Percentiles rank a stretch among this genome's conserved stretches.
phyloP scores from a whole-genome alignment of 2,329 filamentous ascomycete species.

The Ophiostoma tasmaniense region DNA sequence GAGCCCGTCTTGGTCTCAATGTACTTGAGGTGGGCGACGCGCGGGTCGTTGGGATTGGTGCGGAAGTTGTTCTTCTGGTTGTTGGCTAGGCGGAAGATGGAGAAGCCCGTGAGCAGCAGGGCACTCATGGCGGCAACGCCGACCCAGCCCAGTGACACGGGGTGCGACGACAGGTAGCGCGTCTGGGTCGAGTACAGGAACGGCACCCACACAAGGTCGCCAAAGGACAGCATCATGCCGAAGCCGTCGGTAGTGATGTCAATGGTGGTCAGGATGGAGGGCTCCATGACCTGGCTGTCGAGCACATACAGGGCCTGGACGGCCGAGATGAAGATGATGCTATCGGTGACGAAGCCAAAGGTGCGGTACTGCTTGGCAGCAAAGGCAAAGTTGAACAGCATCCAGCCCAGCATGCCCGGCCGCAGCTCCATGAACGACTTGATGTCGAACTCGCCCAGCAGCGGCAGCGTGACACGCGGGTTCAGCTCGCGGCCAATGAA shows the following conservation, averaged over 20 bases:
- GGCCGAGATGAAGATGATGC: conserved; percentile 67
- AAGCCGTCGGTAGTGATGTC: conserved; percentile 91
- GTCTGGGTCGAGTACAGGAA: conserved; percentile 81
- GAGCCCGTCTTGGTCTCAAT: conserved; percentile 78
- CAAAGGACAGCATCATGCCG: conserved; percentile 89
- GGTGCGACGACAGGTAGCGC: conserved; percentile 76
- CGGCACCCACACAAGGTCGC: conserved; percentile 86
- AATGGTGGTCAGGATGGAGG: conserved; percentile 84
- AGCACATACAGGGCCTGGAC: conserved; percentile 78
- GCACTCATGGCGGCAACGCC: conserved; percentile 58
- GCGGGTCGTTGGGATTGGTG: conserved; percentile 72
- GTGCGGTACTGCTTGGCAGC: conserved; percentile 80
- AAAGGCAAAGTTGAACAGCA: conserved; percentile 75
- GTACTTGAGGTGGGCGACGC: conserved; percentile 70
- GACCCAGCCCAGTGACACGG: conserved; percentile 62
- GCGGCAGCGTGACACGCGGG: conserved; percentile 67
- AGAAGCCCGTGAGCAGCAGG: conserved; percentile 67
- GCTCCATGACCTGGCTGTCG: conserved; percentile 79
- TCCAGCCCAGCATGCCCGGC: conserved; percentile 86
- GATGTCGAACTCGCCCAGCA: conserved; percentile 80
- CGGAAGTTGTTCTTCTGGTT: conserved; percentile 93
- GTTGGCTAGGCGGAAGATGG: conserved; percentile 89
- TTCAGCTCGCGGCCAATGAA: conserved; percentile 95
- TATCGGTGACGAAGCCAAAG: conserved; percentile 76
- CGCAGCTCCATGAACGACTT: conserved; percentile 85